Conservation (phyloP, 768 basidiomycete species). For the Phallus indusiatus region DNA sequence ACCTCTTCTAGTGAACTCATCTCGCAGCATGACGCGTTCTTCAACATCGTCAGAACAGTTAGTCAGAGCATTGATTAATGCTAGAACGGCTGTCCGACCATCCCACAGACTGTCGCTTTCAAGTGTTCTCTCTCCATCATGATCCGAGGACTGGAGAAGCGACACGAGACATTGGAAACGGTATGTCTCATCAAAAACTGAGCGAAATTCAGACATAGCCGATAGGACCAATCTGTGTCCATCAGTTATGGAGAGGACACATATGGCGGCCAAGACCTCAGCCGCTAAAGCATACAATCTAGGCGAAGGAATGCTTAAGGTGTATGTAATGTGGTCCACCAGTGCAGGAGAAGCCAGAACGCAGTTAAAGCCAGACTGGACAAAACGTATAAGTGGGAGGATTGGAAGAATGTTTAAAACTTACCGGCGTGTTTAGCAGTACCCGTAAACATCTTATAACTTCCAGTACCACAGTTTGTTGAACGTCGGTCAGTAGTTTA, state of each 20-base stretch:
- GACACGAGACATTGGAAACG: constrained; percentile 72
- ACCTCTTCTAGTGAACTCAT: constrained; percentile 75
- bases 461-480: constrained; percentile 61
- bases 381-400: constrained; percentile 8
- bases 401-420: constrained; percentile 15
- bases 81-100: constrained; percentile 64
- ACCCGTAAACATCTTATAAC: constrained; percentile 72
- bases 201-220: constrained; percentile 71
- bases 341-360: constrained; percentile 55
- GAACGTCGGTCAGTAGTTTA: constrained; percentile 50
- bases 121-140: constrained; percentile 21
- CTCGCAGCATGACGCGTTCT: constrained; percentile 66
- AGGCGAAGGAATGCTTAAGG: constrained; percentile 53
- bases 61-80: constrained; percentile 69
- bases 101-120: constrained; percentile 76
- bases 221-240: constrained; percentile 69
- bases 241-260: constrained; percentile 57
- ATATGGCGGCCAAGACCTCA: constrained; percentile 79
- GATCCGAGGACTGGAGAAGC: constrained; percentile 48
- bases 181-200: constrained; percentile 61
- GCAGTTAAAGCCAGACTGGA: constrained; percentile 60
- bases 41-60: constrained; percentile 71
- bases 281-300: constrained; percentile 63
- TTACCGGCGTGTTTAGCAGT: constrained; percentile 76
- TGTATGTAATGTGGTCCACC: constrained; percentile 64